Evolutionary conservation across 306 rosid species (phyloP).

Genomic region (Prunus campanulata): DNA sequence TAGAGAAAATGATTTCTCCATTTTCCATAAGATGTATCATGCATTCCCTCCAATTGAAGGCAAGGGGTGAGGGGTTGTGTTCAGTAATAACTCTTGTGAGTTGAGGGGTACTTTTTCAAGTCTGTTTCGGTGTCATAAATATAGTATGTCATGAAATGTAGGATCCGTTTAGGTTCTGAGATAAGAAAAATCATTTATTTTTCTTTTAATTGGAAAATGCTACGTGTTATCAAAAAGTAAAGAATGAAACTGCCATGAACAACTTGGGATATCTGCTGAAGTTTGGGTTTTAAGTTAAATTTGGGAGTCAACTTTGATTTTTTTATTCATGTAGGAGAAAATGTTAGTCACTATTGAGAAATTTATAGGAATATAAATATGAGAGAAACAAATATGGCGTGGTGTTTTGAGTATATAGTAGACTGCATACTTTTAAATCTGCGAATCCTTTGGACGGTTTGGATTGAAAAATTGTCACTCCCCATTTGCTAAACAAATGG

Average conservation of each 20-base stretch:
- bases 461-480: background rate
- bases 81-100: background rate
- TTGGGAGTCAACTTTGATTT: background rate
- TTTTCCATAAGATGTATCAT: conserved; percentile 2
- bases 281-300: background rate
- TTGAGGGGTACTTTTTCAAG: background rate
- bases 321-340: background rate
- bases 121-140: conserved; percentile 17
- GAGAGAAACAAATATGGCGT: background rate
- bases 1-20: background rate
- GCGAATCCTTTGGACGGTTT: background rate
- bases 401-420: background rate
- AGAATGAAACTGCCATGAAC: background rate
- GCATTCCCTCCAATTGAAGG: background rate
- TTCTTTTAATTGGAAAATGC: background rate
- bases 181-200: background rate
- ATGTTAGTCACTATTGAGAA: background rate
- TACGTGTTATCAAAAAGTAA: background rate
- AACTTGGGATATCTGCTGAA: background rate
- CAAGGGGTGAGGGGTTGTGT: background rate
- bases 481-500: background rate
- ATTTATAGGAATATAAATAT: background rate
- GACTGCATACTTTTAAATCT: background rate
- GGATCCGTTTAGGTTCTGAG: background rate
- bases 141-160: background rate